Percentiles rank a stretch among this genome's conserved stretches.
Conservation (phyloP, 2,329 filamentous ascomycete genomes). For the Blastomyces gilchristii region DNA sequence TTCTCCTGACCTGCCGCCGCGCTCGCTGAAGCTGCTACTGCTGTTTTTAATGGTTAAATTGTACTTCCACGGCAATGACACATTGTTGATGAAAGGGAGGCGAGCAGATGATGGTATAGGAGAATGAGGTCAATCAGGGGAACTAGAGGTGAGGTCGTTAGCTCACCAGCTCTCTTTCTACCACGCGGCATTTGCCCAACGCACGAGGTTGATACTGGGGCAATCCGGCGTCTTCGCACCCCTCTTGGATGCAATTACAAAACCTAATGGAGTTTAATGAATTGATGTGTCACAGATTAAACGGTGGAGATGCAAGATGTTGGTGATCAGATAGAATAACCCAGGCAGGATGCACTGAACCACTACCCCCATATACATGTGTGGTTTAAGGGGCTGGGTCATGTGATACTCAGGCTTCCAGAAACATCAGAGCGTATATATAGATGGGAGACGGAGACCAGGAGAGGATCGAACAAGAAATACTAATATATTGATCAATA, state of each 20-base stretch:
- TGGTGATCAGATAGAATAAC: not conserved
- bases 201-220: not conserved
- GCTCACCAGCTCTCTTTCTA: constrained; percentile 5
- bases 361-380: not conserved
- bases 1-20: not conserved
- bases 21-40: not conserved
- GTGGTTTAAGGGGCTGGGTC: not conserved
- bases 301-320: not conserved
- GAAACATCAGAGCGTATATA: not conserved
- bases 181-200: not conserved
- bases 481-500: not conserved
- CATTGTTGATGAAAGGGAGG: not conserved
- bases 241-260: not conserved
- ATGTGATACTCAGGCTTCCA: not conserved
- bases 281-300: not conserved
- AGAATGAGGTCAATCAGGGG: not conserved
- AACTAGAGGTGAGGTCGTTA: not conserved
- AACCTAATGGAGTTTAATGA: not conserved
- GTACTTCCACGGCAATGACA: not conserved
- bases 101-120: not conserved
- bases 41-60: not conserved
- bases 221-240: not conserved
- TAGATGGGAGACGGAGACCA: not conserved
- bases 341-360: not conserved
- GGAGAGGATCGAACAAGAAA: not conserved